phyloP scores from a whole-genome alignment of 73 alveolate genomes.

The Effrenium voratum region DNA sequence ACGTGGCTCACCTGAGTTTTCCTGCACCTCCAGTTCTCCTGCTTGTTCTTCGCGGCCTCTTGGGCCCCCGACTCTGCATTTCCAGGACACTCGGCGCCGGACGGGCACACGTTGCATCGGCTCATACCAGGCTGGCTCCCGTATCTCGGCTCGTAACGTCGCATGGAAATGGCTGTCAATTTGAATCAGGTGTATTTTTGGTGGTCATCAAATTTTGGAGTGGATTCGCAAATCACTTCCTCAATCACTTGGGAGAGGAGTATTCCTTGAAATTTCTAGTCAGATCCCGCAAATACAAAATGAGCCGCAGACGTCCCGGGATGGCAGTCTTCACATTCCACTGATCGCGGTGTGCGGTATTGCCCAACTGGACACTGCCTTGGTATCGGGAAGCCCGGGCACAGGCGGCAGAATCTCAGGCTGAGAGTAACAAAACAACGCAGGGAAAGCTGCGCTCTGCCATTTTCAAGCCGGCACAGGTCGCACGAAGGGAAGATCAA shows the following conservation, averaged over 20 bases:
- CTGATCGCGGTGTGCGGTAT: slow-evolving; percentile 91
- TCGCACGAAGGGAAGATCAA: not conserved
- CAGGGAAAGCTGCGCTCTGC: not conserved
- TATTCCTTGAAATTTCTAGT: too few relatives aligned
- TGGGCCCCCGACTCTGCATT: slow-evolving; percentile 14
- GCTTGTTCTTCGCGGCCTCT: too few relatives aligned
- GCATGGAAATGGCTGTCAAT: too few relatives aligned
- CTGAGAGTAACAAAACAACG: not conserved
- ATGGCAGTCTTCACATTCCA: slow-evolving; percentile 81
- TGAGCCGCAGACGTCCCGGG: slow-evolving; percentile 66
- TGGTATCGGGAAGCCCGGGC: not conserved
- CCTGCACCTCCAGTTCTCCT: too few relatives aligned
- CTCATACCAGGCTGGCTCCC: slow-evolving; percentile 76
- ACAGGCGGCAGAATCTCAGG: not conserved
- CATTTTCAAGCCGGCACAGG: too few relatives aligned
- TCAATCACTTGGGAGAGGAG: too few relatives aligned
- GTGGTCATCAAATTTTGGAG: too few relatives aligned
- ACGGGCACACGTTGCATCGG: slow-evolving; percentile 81
- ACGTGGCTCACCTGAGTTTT: too few relatives aligned
- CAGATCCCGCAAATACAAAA: too few relatives aligned
- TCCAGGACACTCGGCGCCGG: slow-evolving; percentile 75
- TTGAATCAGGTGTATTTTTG: too few relatives aligned
- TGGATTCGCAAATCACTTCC: too few relatives aligned
- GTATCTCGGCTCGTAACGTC: too few relatives aligned
- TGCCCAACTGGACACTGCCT: slow-evolving; percentile 83